Evolutionary conservation across 2,329 filamentous ascomycete genomes (phyloP).

Genomic region (Stachybotrys chartarum): DNA sequence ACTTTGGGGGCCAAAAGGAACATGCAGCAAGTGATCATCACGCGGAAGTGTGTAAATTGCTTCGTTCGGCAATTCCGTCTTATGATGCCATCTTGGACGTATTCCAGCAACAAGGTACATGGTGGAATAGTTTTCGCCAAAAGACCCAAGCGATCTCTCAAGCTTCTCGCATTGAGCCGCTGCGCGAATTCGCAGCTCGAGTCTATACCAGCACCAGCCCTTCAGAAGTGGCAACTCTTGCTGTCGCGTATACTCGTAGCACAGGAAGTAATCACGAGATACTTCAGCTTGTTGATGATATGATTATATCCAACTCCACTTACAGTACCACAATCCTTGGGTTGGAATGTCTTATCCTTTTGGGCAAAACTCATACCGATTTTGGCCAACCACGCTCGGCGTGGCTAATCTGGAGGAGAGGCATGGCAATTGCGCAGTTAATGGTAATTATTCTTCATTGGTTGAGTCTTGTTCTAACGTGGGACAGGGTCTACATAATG

Average conservation of each 20-base stretch:
- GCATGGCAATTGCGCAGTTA: conserved; percentile 31
- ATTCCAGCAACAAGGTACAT: conserved; percentile 20
- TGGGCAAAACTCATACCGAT: conserved; percentile 34
- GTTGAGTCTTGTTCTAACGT: conserved; percentile 16
- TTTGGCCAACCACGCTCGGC: conserved; percentile 33
- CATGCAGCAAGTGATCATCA: too few species aligned
- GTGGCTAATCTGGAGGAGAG: conserved; percentile 33
- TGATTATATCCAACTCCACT: conserved; percentile 31
- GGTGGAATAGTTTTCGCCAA: conserved; percentile 33
- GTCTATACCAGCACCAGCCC: conserved; percentile 27
- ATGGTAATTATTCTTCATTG: conserved; percentile 24
- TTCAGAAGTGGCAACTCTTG: conserved; percentile 29
- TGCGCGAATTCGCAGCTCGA: conserved; percentile 27
- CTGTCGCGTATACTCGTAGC: conserved; percentile 27
- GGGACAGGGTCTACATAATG: conserved; percentile 2
- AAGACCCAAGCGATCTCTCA: conserved; percentile 29
- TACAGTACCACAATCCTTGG: conserved; percentile 31
- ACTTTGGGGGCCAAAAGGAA: too few species aligned
- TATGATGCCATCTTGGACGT: conserved; percentile 9
- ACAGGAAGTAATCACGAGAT: conserved; percentile 22
- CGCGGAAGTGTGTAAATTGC: conserved; percentile 3
- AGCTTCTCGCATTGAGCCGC: conserved; percentile 15
- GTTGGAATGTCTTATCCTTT: conserved; percentile 32
- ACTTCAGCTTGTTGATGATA: conserved; percentile 27
- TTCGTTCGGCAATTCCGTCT: conserved; percentile 10